phyloP scores from a whole-genome alignment of 2,329 filamentous ascomycete genomes.

The Dactylellina cionopaga region DNA sequence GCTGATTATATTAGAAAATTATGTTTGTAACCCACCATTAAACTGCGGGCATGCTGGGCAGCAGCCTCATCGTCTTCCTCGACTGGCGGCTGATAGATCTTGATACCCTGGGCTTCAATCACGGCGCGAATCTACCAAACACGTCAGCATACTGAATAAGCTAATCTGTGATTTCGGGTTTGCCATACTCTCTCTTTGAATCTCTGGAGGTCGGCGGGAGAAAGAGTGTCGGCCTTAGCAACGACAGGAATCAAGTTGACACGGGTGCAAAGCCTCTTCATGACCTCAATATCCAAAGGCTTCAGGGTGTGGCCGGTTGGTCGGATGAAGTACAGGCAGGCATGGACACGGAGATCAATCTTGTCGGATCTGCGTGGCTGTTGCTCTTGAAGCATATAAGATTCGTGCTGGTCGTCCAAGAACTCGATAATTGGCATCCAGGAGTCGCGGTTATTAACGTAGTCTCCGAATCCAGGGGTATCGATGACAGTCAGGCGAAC shows the following conservation, averaged over 20 bases:
- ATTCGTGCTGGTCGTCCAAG: slow-evolving; percentile 99
- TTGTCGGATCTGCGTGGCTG: slow-evolving; percentile 97
- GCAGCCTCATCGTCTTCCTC: slow-evolving; percentile 98
- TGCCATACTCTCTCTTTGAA: slow-evolving; percentile 90
- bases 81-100: slow-evolving; percentile 97
- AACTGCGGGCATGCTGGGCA: slow-evolving; percentile 89
- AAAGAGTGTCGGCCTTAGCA: slow-evolving; percentile 97
- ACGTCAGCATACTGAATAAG: neutral
- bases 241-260: slow-evolving; percentile 99
- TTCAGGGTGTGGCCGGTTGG: slow-evolving; percentile 98
- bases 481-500: slow-evolving; percentile 99
- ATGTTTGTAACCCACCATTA: slow-evolving; percentile 69
- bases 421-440: slow-evolving; percentile 99
- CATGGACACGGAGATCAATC: slow-evolving; percentile 98
- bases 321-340: slow-evolving; percentile 98
- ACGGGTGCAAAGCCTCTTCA: slow-evolving; percentile 98
- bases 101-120: slow-evolving; percentile 98
- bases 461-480: slow-evolving; percentile 98
- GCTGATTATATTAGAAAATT: neutral
- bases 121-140: slow-evolving; percentile 83
- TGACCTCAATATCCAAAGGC: slow-evolving; percentile 98
- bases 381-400: slow-evolving; percentile 99
- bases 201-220: slow-evolving; percentile 85
- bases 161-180: neutral
- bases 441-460: slow-evolving; percentile 99